Conservation (phyloP, 768 basidiomycete genomes). For the Cyclocybe aegerita region DNA sequence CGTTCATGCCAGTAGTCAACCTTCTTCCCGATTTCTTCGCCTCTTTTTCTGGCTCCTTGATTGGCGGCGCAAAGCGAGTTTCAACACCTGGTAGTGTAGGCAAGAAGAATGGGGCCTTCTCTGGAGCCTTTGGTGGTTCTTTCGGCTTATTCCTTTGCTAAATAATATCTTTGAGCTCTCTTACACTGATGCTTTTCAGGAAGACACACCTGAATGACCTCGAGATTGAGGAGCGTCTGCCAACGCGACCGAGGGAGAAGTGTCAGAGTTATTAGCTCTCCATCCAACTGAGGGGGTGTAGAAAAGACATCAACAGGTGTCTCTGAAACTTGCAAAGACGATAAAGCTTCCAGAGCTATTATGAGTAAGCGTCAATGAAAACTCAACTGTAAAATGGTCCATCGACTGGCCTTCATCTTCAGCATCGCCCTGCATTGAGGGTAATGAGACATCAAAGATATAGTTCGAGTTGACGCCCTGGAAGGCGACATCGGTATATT, state of each 20-base stretch:
- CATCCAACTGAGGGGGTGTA: slow-evolving; percentile 86
- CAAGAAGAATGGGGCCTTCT: slow-evolving; percentile 96
- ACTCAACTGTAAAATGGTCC: no score
- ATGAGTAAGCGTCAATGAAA: slow-evolving; percentile 1
- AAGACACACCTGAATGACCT: slow-evolving; percentile 78
- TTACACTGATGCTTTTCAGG: not conserved
- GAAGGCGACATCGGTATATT: slow-evolving; percentile 84
- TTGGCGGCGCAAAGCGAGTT: slow-evolving; percentile 66
- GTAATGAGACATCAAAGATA: slow-evolving; percentile 66
- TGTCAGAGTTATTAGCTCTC: slow-evolving; percentile 91
- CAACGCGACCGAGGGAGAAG: slow-evolving; percentile 89
- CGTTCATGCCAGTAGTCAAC: slow-evolving; percentile 50
- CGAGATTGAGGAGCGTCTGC: slow-evolving; percentile 96
- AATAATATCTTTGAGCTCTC: not conserved
- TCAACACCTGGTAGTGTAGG: slow-evolving; percentile 91
- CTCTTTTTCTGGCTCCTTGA: slow-evolving; percentile 34
- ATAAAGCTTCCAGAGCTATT: slow-evolving; percentile 70
- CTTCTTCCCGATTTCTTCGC: slow-evolving; percentile 46
- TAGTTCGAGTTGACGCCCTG: slow-evolving; percentile 78
- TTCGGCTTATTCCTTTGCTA: slow-evolving; percentile 96
- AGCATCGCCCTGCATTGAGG: slow-evolving; percentile 78
- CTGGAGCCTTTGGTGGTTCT: slow-evolving; percentile 92
- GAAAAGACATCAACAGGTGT: slow-evolving; percentile 69
- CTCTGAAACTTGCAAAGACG: slow-evolving; percentile 61
- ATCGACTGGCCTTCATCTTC: slow-evolving; percentile 72